These are phyloP conservation scores for Fusarium decemcellulare DNA, from an alignment of 2,329 filamentous ascomycete species.

Conservation along the genomic window DNA sequence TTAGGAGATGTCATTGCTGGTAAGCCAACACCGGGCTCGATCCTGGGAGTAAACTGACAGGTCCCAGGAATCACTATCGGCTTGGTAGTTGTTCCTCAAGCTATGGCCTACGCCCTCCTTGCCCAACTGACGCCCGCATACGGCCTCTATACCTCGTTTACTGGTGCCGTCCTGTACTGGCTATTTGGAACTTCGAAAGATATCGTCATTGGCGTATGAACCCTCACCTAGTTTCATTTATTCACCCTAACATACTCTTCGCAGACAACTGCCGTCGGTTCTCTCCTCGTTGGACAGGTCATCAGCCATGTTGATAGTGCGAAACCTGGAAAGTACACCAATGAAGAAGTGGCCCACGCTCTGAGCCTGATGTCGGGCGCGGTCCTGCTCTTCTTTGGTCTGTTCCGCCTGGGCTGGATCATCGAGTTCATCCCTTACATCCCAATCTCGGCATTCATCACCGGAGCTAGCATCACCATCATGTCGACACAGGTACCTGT, in stretches of 20 bases:
- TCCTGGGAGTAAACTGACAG: slow-evolving; percentile 55
- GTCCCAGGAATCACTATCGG: slow-evolving; percentile 65
- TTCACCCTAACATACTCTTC: slow-evolving; percentile 20
- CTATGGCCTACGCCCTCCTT: slow-evolving; percentile 84
- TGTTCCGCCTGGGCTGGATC: slow-evolving; percentile 64
- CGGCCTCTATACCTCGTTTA: slow-evolving; percentile 86
- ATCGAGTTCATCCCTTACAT: slow-evolving; percentile 67
- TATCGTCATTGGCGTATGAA: slow-evolving; percentile 79
- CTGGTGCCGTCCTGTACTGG: slow-evolving; percentile 86
- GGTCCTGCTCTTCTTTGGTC: slow-evolving; percentile 60
- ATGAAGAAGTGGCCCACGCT: slow-evolving; percentile 59
- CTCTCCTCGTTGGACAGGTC: slow-evolving; percentile 64
- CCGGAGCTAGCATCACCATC: slow-evolving; percentile 65
- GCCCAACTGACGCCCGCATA: slow-evolving; percentile 78
- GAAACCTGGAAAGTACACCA: slow-evolving; percentile 52
- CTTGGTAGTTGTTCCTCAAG: slow-evolving; percentile 83
- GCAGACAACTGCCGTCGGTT: slow-evolving; percentile 70
- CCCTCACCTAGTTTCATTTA: fast-evolving
- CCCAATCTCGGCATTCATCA: slow-evolving; percentile 66
- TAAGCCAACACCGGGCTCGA: slow-evolving; percentile 48
- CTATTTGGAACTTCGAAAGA: slow-evolving; percentile 89
- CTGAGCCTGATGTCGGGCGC: slow-evolving; percentile 62
- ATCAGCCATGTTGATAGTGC: slow-evolving; percentile 54
- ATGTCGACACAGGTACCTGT: slow-evolving; percentile 62
- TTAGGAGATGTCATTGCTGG: slow-evolving; percentile 81